Evolutionary conservation across 2,329 filamentous ascomycete genomes (phyloP).

Genomic region (Pseudogymnoascus sp.): DNA sequence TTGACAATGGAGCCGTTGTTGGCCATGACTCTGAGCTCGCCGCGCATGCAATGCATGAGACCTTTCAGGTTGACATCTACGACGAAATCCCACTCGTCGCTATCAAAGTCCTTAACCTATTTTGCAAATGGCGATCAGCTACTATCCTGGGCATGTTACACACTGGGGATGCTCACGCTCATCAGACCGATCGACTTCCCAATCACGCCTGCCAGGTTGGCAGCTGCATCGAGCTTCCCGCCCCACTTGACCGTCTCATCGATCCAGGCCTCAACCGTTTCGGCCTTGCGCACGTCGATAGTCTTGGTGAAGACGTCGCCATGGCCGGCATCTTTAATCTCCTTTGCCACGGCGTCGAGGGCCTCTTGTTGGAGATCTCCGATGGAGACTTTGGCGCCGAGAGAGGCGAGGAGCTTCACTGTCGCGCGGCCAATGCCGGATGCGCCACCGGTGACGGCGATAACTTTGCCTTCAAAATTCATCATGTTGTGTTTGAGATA

Average conservation of each 20-base stretch:
- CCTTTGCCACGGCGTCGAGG: slow-evolving; percentile 17
- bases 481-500: background rate
- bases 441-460: slow-evolving; percentile 71
- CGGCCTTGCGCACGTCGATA: slow-evolving; percentile 27
- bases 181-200: slow-evolving; percentile 25
- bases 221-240: slow-evolving; percentile 33
- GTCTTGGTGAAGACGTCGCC: slow-evolving; percentile 19
- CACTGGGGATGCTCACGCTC: slow-evolving; percentile 15
- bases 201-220: slow-evolving; percentile 32
- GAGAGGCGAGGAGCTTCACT: slow-evolving; percentile 38
- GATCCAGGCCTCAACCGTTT: slow-evolving; percentile 32
- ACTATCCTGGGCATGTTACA: no score
- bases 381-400: slow-evolving; percentile 22
- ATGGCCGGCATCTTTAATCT: background rate
- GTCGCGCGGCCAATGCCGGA: slow-evolving; percentile 70
- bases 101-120: slow-evolving; percentile 24
- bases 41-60: slow-evolving; percentile 41
- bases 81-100: slow-evolving; percentile 35
- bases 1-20: slow-evolving; percentile 51
- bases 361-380: slow-evolving; percentile 16
- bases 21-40: slow-evolving; percentile 37
- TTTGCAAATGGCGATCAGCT: slow-evolving; percentile 17
- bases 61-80: slow-evolving; percentile 39
- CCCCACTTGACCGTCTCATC: slow-evolving; percentile 27
- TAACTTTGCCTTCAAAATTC: slow-evolving; percentile 41